Base-by-base conservation (phyloP, 176 grass and related monocot species). In the Cenchrus fungigraminus region DNA sequence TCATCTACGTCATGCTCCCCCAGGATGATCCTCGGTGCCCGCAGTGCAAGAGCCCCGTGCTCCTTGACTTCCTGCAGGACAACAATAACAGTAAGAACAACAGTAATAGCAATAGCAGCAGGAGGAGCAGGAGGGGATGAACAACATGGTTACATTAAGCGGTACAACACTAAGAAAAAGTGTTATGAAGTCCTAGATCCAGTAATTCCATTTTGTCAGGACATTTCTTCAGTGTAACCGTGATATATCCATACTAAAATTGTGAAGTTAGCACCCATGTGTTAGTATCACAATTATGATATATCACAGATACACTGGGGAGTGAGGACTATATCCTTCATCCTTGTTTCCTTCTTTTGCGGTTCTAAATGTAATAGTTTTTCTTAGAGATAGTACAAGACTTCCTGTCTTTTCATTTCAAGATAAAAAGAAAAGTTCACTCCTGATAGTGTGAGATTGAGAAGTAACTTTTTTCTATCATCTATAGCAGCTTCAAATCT, bases 1-100 rank as follows among this genome's bases (percentile, higher is more conserved):
- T 97, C 90, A 97, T 97, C 90, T 97, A 97, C 4, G 95, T 97
- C 83, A 97, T 97, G 95, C 95, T 97, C 82, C 89, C 90, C 3
- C 90, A 92, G 86, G 95, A 91, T 2, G 95, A 97, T 43, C 92
- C 92, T 16, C 84, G 80, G 78, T 97, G 95, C 77, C 95, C 95
- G 37, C 89, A 91, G 90, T 97, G 95, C 84, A 97, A 94, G 86
- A 94, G 86, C 74, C 92, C 92, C 8, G 92, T 97, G 56, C 88
- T 97, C 68, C 95, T 97, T 5, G 92, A 97, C 89, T 97, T 97
- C 68, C 90, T 94, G 49, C 88, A 85, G 78, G 78, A 80, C 9
- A 87, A 74, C 1, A 40, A 64, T 34, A 79, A 69, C 52, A 85
- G 12, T 22, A 85, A n/a, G 29, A 93, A 66, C 64, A 86, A 57